Evolutionary conservation across 805 yeast genomes (phyloP).

Genomic region (Maudiozyma saulgeensis): DNA sequence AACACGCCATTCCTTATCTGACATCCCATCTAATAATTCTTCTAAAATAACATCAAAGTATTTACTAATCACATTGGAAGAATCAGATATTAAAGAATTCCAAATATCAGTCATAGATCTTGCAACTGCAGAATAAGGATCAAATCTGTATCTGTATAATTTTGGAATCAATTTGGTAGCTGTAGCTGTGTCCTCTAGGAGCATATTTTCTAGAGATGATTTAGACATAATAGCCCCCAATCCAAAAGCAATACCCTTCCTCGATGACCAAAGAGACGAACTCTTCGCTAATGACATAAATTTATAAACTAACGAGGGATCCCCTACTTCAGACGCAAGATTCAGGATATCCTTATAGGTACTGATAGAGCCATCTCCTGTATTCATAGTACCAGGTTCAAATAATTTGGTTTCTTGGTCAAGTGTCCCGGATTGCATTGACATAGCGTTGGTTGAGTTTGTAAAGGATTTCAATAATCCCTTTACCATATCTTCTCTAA

Average conservation of each 20-base stretch:
- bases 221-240: slow-evolving; percentile 77
- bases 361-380: slow-evolving; percentile 78
- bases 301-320: slow-evolving; percentile 85
- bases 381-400: slow-evolving; percentile 69
- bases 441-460: slow-evolving; percentile 41
- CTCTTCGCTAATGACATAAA: slow-evolving; percentile 87
- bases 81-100: slow-evolving; percentile 54
- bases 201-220: slow-evolving; percentile 55
- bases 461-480: slow-evolving; percentile 71
- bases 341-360: slow-evolving; percentile 85
- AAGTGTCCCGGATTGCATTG: slow-evolving; percentile 54
- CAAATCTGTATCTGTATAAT: slow-evolving; percentile 74
- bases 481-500: slow-evolving; percentile 65
- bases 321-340: slow-evolving; percentile 90
- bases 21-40: slow-evolving; percentile 61
- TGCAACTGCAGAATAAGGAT: slow-evolving; percentile 68
- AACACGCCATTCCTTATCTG: slow-evolving; percentile 83
- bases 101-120: slow-evolving; percentile 84
- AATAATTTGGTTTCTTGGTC: slow-evolving; percentile 75
- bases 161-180: slow-evolving; percentile 66
- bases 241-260: slow-evolving; percentile 92
- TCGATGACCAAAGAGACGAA: slow-evolving; percentile 83
- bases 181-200: slow-evolving; percentile 43
- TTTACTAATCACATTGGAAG: slow-evolving; percentile 42
- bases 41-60: slow-evolving; percentile 51